These are phyloP conservation scores for Fagus sylvatica DNA, from an alignment of 306 rosid species.

Conservation along the genomic window DNA sequence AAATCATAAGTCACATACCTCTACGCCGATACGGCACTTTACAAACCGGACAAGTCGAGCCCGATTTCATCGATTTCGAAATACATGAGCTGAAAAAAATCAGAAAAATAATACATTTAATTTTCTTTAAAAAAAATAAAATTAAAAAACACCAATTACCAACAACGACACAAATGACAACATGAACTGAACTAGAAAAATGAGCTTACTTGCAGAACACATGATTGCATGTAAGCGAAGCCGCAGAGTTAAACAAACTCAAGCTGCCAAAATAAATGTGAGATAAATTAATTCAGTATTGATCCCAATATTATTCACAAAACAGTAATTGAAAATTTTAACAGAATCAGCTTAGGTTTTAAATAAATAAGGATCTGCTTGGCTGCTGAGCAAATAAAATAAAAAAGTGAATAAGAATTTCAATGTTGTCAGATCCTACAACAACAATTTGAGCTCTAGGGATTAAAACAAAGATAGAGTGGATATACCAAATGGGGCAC, in stretches of 20 bases:
- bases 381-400: background rate
- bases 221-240: slow-evolving; percentile 82
- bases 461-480: background rate
- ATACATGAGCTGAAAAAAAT: slow-evolving; percentile 62
- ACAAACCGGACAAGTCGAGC: slow-evolving; percentile 78
- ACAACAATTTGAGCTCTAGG: background rate
- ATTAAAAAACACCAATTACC: background rate
- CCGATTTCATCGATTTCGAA: slow-evolving; percentile 69
- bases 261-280: slow-evolving; percentile 37
- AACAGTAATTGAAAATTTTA: background rate
- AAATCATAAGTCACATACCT: slow-evolving; percentile 38
- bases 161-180: background rate
- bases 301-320: background rate
- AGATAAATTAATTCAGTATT: slow-evolving; percentile 2
- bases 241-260: slow-evolving; percentile 62
- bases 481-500: slow-evolving; percentile 82
- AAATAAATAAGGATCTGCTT: background rate
- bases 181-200: background rate
- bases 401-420: background rate
- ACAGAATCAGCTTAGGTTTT: background rate
- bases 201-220: slow-evolving; percentile 77
- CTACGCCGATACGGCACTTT: slow-evolving; percentile 81
- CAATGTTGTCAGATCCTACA: background rate
- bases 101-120: background rate
- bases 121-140: background rate